Evolutionary conservation across 1,284 basidiomycete genomes (phyloP).

Genomic region (Cutaneotrichosporon sp.): DNA sequence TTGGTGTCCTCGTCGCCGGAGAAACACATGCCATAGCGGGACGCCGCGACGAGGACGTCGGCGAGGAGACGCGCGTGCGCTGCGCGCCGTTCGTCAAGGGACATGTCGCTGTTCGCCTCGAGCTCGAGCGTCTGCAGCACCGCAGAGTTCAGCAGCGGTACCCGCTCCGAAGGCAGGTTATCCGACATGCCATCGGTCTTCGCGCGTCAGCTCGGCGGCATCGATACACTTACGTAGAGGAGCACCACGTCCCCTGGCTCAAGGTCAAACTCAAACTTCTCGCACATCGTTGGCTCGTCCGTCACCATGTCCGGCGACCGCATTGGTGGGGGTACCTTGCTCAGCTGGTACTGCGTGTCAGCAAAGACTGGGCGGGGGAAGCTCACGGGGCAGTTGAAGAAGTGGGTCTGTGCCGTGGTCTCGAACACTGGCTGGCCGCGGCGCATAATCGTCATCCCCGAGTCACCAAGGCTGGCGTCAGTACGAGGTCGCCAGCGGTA

Average conservation of each 20-base stretch:
- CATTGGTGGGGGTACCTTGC: conserved; percentile 31
- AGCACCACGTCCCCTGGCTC: conserved; percentile 45
- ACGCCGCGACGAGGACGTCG: conserved; percentile 49
- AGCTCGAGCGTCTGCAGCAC: conserved; percentile 28
- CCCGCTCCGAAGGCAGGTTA: conserved; percentile 50
- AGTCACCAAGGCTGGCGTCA: conserved; percentile 44
- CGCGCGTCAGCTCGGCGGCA: neutral
- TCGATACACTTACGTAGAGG: conserved; percentile 36
- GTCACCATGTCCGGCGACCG: conserved; percentile 16
- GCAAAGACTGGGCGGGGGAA: neutral
- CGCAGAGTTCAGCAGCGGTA: conserved; percentile 35
- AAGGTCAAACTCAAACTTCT: conserved; percentile 36
- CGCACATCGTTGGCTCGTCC: conserved; percentile 37
- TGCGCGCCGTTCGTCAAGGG: conserved; percentile 27
- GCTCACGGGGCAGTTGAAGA: conserved; percentile 49
- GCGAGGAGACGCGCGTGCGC: conserved; percentile 46
- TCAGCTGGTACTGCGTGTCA: conserved; percentile 33
- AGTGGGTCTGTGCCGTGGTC: conserved; percentile 44
- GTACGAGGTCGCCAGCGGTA: conserved; percentile 5
- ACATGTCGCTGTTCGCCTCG: conserved; percentile 36
- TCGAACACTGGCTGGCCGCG: conserved; percentile 35
- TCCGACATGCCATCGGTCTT: conserved; percentile 56
- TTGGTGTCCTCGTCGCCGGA: conserved; percentile 34
- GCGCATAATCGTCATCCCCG: conserved; percentile 44
- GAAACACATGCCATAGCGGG: conserved; percentile 45